Percentiles rank a stretch among this genome's conserved stretches.
These are phyloP conservation scores for Microbotryomycetes sp. DNA, from an alignment of 1,284 basidiomycete species.

Conservation along the genomic window DNA sequence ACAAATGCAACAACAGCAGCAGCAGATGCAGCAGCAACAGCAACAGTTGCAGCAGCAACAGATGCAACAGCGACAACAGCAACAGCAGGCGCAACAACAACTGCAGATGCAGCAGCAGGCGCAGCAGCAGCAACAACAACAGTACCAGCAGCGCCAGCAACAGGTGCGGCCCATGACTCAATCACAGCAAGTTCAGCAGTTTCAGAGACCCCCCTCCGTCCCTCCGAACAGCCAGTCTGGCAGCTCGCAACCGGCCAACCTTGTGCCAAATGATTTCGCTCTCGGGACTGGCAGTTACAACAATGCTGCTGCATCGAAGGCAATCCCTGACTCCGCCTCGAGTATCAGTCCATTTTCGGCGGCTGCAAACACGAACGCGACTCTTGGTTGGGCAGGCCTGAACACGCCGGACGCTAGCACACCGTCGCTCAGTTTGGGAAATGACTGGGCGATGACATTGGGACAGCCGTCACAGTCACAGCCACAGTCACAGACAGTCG, in stretches of 20 bases:
- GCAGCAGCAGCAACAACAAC: not conserved
- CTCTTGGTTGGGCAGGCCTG: not conserved
- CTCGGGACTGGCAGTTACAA: too few species aligned
- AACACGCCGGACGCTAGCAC: slow-evolving; percentile 12
- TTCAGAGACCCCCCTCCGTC: not conserved
- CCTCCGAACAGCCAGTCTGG: not conserved
- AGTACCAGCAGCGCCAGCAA: not conserved
- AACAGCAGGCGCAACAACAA: not conserved
- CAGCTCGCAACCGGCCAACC: not conserved
- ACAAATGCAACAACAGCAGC: not conserved
- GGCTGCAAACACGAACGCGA: not conserved
- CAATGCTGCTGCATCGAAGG: too few species aligned
- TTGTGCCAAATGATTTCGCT: not conserved
- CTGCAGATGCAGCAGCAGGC: not conserved
- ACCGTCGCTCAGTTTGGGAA: slow-evolving; percentile 6
- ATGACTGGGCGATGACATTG: slow-evolving; percentile 6
- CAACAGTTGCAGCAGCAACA: slow-evolving; percentile 6
- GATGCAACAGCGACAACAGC: not conserved
- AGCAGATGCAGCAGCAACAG: slow-evolving; percentile 2
- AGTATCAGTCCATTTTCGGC: not conserved
- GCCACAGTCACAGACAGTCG: not conserved
- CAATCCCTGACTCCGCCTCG: not conserved
- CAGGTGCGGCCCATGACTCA: not conserved
- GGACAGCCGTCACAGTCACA: not conserved
- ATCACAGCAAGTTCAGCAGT: slow-evolving; percentile 1